Evolutionary conservation across 2,329 filamentous ascomycete species (phyloP).

Genomic region (Pseudogymnoascus sp.): DNA sequence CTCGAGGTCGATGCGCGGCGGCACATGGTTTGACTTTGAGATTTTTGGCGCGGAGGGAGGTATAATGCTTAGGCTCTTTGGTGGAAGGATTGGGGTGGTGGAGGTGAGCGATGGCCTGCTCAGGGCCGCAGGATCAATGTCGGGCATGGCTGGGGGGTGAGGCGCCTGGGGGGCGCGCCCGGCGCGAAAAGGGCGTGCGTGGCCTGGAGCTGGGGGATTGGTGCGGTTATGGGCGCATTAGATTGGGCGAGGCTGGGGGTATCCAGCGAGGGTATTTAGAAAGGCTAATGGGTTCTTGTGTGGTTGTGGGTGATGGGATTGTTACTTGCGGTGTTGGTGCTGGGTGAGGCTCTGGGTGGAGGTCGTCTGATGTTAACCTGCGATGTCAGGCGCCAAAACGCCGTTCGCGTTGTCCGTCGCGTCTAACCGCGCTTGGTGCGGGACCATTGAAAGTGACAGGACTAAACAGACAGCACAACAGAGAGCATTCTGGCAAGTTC

Average conservation of each 20-base stretch:
- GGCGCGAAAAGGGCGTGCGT: background rate
- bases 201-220: background rate
- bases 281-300: slow-evolving; percentile 17
- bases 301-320: slow-evolving; percentile 18
- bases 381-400: slow-evolving; percentile 2
- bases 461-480: slow-evolving; percentile 3
- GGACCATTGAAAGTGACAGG: background rate
- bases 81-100: slow-evolving; percentile 50
- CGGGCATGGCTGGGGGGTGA: slow-evolving; percentile 43
- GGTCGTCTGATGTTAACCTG: slow-evolving; percentile 6
- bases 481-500: background rate
- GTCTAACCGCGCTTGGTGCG: slow-evolving; percentile 5
- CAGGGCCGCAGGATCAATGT: slow-evolving; percentile 62
- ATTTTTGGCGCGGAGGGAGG: slow-evolving; percentile 38
- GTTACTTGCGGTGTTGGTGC: background rate
- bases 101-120: slow-evolving; percentile 53
- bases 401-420: slow-evolving; percentile 5
- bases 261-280: slow-evolving; percentile 18
- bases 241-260: slow-evolving; percentile 18
- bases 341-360: slow-evolving; percentile 5
- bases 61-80: slow-evolving; percentile 49
- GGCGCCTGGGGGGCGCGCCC: background rate
- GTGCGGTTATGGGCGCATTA: slow-evolving; percentile 23
- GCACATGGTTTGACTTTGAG: slow-evolving; percentile 54
- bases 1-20: slow-evolving; percentile 59